phyloP scores from a whole-genome alignment of 768 basidiomycete genomes.

The Russula griseocarnosa region DNA sequence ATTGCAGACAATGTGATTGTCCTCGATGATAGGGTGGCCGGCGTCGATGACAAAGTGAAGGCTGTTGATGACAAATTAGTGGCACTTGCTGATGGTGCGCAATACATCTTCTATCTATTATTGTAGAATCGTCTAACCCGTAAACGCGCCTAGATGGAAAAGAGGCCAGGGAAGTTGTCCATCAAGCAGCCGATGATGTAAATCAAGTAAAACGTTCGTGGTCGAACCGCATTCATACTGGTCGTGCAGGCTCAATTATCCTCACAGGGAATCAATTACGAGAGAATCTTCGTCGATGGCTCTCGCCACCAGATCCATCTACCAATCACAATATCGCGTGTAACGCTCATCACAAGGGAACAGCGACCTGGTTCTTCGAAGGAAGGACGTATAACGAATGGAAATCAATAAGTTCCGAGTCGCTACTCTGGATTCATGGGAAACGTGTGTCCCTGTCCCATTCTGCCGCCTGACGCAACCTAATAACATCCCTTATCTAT shows the following conservation, averaged over 20 bases:
- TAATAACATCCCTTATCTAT: neutral
- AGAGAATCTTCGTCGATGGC: neutral
- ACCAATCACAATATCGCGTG: neutral
- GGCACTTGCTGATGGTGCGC: neutral
- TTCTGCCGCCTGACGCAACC: too few relatives aligned
- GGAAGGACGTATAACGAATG: neutral
- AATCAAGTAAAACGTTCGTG: neutral
- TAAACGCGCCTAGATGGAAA: too few relatives aligned
- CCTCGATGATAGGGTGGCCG: neutral
- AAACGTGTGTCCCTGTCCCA: neutral
- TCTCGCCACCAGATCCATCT: slow-evolving; percentile 10
- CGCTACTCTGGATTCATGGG: slow-evolving; percentile 11
- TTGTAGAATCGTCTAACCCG: too few relatives aligned
- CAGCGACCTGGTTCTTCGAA: slow-evolving; percentile 9
- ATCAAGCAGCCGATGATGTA: too few relatives aligned
- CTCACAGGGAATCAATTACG: neutral
- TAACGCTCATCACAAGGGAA: neutral
- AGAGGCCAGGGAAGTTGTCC: too few relatives aligned
- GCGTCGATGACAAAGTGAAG: neutral
- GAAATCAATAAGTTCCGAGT: neutral
- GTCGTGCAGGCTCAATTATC: neutral
- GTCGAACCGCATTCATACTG: too few relatives aligned
- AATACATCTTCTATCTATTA: too few relatives aligned
- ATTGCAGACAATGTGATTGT: neutral
- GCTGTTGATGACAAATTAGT: neutral